phyloP scores from a whole-genome alignment of 768 basidiomycete species.

The Leccinum fibrillosum region DNA sequence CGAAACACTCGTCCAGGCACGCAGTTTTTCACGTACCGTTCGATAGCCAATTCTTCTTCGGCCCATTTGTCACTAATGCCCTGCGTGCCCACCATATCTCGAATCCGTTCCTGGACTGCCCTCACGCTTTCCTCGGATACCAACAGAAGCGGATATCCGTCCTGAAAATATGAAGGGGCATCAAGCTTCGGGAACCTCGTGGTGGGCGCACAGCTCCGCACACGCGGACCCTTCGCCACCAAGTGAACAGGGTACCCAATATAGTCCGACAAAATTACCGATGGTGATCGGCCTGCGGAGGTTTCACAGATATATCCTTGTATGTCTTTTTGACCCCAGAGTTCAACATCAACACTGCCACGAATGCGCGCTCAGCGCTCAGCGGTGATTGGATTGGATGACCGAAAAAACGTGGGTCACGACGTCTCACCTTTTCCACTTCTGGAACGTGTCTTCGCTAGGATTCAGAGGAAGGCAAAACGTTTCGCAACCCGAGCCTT shows the following conservation, averaged over 20 bases:
- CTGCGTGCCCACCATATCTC: conserved; percentile 44
- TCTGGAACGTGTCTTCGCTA: conserved; percentile 40
- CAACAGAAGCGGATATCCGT: conserved; percentile 67
- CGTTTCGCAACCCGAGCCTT: conserved; percentile 50
- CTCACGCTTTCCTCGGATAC: conserved; percentile 64
- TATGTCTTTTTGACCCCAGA: conserved; percentile 46
- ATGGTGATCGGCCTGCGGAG: conserved; percentile 41
- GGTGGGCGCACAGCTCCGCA: conserved; percentile 51
- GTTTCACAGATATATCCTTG: conserved; percentile 68
- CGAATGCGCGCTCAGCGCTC: conserved; percentile 2
- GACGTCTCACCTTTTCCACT: conserved; percentile 55
- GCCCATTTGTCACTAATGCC: conserved; percentile 53
- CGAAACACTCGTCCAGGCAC: neutral
- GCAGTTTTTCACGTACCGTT: conserved; percentile 45
- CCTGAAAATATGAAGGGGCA: conserved; percentile 59
- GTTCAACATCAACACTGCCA: conserved; percentile 48
- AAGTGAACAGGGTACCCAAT: conserved; percentile 60
- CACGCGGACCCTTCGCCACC: conserved; percentile 60
- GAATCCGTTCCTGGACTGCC: conserved; percentile 47
- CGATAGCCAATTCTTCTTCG: conserved; percentile 47
- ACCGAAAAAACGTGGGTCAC: neutral
- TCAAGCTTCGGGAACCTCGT: conserved; percentile 53
- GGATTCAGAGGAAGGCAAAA: conserved; percentile 63
- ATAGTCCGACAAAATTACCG: conserved; percentile 57
- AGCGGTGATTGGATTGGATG: neutral